Base-by-base conservation (phyloP, 1,139 yeast species). In the Saccharomyces uvarum region DNA sequence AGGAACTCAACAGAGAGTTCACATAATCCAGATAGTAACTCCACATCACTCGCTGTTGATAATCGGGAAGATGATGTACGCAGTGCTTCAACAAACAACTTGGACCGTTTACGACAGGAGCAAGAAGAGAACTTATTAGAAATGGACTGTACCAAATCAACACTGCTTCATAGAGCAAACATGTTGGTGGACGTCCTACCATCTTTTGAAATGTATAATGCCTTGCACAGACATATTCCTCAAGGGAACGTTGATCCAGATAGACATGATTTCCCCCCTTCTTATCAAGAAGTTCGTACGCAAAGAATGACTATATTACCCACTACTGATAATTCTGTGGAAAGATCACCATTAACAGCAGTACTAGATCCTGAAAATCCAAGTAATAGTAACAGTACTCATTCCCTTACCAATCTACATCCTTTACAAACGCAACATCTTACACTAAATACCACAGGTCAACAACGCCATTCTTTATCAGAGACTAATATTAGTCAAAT, bases 171-270 rank as follows among this genome's bases (percentile, higher is more conserved):
- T 51, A 52, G 51, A 50, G 59, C 48, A 53, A 58, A 48, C 53
- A 58, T 55, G 51, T 56, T 49, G 21, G 63, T 68, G 5, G 72
- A 69, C 47, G 67, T 69, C 6, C 51, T 69, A n/a, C 72, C 72
- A 1, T 69, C 72, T 1, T 69, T 69, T 51, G 71, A 69, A 49
- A 64, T 69, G 63, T 69, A 68, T 53, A 68, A 69, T 48, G 63
- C 68, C 4, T 53, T 69, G 53, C 71, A 68, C 50, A 63, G 70
- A 51, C 69, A 68, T 54, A 68, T 69, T 42, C 72, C 72, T 2
- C 65, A 64, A 44, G 72, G 71, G 2, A 69, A 67, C 51, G 62
- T 65, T 2, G 63, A 68, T 51, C 67, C 69, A 4, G 70, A 66
- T 54, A 59, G 62, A 42, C 69, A 66, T 47, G 70, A 67, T 53